Percentiles rank a stretch among this genome's conserved stretches.
Conservation (phyloP, 2,329 filamentous ascomycete genomes). For the Microsporum canis region DNA sequence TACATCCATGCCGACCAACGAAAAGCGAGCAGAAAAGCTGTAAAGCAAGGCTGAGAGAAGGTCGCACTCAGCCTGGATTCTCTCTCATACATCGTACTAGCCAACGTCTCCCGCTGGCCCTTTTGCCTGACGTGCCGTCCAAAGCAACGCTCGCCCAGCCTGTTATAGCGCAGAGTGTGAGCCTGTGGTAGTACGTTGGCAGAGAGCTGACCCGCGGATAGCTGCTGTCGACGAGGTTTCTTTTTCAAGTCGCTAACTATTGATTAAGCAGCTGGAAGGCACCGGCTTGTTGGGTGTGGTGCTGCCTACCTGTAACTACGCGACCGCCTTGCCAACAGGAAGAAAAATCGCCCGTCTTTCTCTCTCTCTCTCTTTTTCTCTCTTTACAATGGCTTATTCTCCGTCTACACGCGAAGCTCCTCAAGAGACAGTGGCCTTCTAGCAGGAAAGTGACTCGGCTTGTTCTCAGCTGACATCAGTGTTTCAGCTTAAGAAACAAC, state of each 20-base stretch:
- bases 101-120: too few relatives aligned
- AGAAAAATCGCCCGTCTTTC: not conserved
- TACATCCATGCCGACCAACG: too few relatives aligned
- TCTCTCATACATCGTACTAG: too few relatives aligned
- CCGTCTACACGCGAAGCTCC: not conserved
- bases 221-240: not conserved
- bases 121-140: too few relatives aligned
- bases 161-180: not conserved
- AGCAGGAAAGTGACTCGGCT: not conserved
- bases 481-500: too few relatives aligned
- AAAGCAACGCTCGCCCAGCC: not conserved
- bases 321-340: not conserved
- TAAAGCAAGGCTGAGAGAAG: not conserved
- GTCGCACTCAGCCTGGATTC: not conserved
- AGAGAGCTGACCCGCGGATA: not conserved
- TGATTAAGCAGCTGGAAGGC: not conserved
- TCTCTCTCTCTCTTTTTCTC: not conserved
- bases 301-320: not conserved
- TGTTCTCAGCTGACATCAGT: not conserved
- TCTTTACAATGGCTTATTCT: not conserved
- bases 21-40: too few relatives aligned
- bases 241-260: not conserved
- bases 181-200: not conserved
- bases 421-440: not conserved
- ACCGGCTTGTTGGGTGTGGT: not conserved